Evolutionary conservation across 1,139 yeast genomes (phyloP).

Genomic region (Saccharomyces hybrid): DNA sequence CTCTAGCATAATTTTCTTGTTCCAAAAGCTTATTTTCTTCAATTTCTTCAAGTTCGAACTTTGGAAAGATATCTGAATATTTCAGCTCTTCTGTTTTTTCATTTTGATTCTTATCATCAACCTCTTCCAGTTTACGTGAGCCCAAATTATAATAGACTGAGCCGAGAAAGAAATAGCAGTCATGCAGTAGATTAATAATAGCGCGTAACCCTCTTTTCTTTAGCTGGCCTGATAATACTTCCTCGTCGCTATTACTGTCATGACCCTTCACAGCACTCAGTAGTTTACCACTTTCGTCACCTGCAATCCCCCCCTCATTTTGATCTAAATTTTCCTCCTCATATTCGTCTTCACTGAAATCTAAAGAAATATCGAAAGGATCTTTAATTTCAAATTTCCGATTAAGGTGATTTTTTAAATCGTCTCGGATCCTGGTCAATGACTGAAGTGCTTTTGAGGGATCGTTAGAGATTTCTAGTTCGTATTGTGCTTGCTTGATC

Average conservation of each 20-base stretch:
- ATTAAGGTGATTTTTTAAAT: slow-evolving; percentile 27
- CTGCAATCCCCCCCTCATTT: slow-evolving; percentile 17
- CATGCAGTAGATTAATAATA: slow-evolving; percentile 51
- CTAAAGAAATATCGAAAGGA: slow-evolving; percentile 9
- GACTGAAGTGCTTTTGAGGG: neutral
- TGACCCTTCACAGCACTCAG: neutral
- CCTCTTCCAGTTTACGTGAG: slow-evolving; percentile 24
- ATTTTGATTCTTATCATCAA: slow-evolving; percentile 20
- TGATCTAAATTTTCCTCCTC: slow-evolving; percentile 13
- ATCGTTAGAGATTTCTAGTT: slow-evolving; percentile 19
- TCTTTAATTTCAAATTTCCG: slow-evolving; percentile 14
- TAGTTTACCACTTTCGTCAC: neutral
- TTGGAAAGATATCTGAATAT: slow-evolving; percentile 14
- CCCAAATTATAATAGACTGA: slow-evolving; percentile 54
- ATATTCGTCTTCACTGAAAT: slow-evolving; percentile 16
- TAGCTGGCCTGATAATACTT: slow-evolving; percentile 13
- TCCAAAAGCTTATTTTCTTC: slow-evolving; percentile 35
- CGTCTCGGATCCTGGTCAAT: slow-evolving; percentile 19
- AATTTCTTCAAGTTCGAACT: slow-evolving; percentile 17
- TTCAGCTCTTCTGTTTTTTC: neutral
- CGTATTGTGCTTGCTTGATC: slow-evolving; percentile 55
- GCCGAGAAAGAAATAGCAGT: slow-evolving; percentile 70
- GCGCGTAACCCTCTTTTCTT: slow-evolving; percentile 16
- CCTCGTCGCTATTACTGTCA: slow-evolving; percentile 12
- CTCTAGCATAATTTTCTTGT: slow-evolving; percentile 46